Percentiles rank a stretch among this genome's conserved stretches.
phyloP scores from a whole-genome alignment of 2,329 filamentous ascomycete species.

The Esteya vermicola region DNA sequence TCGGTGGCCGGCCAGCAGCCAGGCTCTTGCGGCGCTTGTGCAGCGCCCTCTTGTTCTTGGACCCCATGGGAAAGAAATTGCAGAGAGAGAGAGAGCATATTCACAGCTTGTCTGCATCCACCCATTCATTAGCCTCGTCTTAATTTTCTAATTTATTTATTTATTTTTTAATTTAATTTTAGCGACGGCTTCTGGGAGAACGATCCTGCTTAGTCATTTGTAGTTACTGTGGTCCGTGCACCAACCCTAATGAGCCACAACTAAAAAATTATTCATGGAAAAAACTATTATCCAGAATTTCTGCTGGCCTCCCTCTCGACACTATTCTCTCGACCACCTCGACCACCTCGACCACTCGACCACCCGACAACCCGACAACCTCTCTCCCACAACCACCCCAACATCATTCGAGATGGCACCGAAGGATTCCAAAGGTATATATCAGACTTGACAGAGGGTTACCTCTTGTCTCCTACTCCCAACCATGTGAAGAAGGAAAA shows the following conservation, averaged over 20 bases:
- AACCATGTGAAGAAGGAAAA: conserved; percentile 4
- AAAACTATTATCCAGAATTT: no score
- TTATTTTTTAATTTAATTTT: neutral
- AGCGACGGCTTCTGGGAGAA: no score
- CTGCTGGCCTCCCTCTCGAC: no score
- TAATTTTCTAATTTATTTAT: no score
- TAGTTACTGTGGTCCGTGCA: no score
- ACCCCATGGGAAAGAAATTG: neutral
- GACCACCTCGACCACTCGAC: no score
- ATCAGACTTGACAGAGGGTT: conserved; percentile 3
- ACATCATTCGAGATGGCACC: conserved; percentile 22
- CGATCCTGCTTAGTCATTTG: no score
- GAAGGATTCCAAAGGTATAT: conserved; percentile 25
- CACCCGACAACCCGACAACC: no score
- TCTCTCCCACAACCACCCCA: conserved; percentile 5
- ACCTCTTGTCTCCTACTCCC: neutral
- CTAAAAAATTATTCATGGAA: conserved; percentile 2
- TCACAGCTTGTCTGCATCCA: no score
- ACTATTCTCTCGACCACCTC: conserved; percentile 4
- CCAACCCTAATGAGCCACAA: conserved; percentile 2
- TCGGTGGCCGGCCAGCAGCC: conserved; percentile 41
- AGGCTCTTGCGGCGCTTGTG: conserved; percentile 26
- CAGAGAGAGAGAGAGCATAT: no score
- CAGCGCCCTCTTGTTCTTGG: neutral
- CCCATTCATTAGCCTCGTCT: no score